Conservation (phyloP, 495 filamentous ascomycete genomes). For the Schizothecium vesticola region DNA sequence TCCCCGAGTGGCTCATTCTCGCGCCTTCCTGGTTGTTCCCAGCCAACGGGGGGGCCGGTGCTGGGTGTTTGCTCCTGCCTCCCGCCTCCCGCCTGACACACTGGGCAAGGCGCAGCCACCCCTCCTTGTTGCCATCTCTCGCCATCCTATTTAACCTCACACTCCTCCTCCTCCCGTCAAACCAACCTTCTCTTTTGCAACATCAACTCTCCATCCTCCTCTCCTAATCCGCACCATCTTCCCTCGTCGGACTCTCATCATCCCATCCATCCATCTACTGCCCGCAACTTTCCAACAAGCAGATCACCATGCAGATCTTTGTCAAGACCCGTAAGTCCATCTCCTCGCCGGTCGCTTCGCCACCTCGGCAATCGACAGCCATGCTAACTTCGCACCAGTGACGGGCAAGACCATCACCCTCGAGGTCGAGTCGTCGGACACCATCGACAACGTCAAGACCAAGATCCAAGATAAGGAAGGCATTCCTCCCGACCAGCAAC, state of each 20-base stretch:
- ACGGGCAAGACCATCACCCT: slow-evolving; percentile 99
- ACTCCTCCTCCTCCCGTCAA: slow-evolving; percentile 9
- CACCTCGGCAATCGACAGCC: neutral
- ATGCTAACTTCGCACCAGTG: slow-evolving; percentile 46
- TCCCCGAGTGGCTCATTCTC: slow-evolving; percentile 17
- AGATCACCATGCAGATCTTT: slow-evolving; percentile 84
- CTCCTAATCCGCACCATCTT: neutral
- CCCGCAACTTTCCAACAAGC: slow-evolving; percentile 1
- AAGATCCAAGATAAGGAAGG: slow-evolving; percentile 99
- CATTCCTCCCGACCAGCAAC: slow-evolving; percentile 96
- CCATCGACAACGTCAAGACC: slow-evolving; percentile 97
- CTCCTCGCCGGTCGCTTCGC: slow-evolving; percentile 16
- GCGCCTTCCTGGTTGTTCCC: slow-evolving; percentile 28
- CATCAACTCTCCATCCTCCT: neutral
- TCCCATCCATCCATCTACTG: neutral
- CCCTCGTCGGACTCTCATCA: neutral
- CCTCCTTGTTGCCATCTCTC: slow-evolving; percentile 35
- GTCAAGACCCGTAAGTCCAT: slow-evolving; percentile 83
- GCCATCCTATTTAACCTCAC: slow-evolving; percentile 31
- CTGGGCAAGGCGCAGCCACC: slow-evolving; percentile 22
- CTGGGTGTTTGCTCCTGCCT: slow-evolving; percentile 31
- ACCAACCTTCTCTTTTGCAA: slow-evolving; percentile 1
- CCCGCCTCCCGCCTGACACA: slow-evolving; percentile 31
- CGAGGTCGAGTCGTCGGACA: slow-evolving; percentile 96
- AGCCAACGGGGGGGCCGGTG: slow-evolving; percentile 9